Base-by-base conservation (phyloP, 2,329 filamentous ascomycete species). In the Lasiodiplodia theobromae region DNA sequence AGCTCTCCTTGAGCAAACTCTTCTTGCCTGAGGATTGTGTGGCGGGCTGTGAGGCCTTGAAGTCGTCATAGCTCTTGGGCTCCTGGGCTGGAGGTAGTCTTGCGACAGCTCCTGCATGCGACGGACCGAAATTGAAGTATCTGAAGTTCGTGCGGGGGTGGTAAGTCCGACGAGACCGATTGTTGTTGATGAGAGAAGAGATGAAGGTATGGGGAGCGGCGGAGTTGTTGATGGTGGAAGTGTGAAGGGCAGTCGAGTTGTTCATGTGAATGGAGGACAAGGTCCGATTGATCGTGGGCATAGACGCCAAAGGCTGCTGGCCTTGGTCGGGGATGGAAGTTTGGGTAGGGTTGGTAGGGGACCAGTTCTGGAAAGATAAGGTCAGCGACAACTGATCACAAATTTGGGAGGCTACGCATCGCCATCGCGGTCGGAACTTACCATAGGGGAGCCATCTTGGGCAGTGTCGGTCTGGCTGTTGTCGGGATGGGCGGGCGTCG, bases 371-470 rank as follows among this genome's bases (percentile, higher is more conserved):
- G n/a, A 14, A 23, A 5, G 28, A 14, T 21, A 21, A 25, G 6
- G 47, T 64, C 60, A 64, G 60, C 60, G n/a, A 52, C 1, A 10
- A 5, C 4, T 14, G n/a, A 31, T 14, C 6, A 14, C n/a, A 12
- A 11, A 12, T 6, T 14, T n/a, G 23, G 6, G 8, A 25, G n/a
- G 18, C 7, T 31, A 12, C 25, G 60, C 31, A 5, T 38, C 10
- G 40, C 28, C 31, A 23, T 12, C 6, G 31, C 10, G 51, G 14
- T 18, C 16, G 12, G 40, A 21, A 16, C 63, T 44, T 47, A 66
- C 63, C 51, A 56, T 66, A 12, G 31, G 31, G 3, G 60, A 64
- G 18, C 28, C 60, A 31, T 37, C 47, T n/a, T n/a, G 18, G 28
- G 60, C 34, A n/a, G 44, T 28, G n/a, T 25, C 14, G 44, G 44